Base-by-base conservation (phyloP, 768 basidiomycete species). In the Suillus brevipes region DNA sequence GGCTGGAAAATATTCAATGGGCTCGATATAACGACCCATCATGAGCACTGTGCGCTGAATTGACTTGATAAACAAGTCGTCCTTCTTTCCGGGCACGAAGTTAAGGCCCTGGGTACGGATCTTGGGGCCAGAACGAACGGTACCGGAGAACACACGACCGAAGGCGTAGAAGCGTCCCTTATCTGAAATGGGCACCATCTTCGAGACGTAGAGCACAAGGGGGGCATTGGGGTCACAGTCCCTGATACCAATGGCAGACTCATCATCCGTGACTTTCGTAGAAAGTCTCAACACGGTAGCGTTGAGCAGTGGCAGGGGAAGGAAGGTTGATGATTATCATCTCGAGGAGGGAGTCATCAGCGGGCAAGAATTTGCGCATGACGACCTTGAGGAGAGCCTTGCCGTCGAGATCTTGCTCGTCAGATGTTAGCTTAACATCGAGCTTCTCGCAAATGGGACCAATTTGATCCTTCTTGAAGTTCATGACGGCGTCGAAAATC, bases 121-220 rank as follows among this genome's bases (percentile, higher is more conserved):
- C 83, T 99, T 99, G 75, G 97, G 97, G 63, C 97, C 97, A 64
- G 97, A 88, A 71, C 87, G 89, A 75, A 99, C 95, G 67, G 95
- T 99, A 75, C 97, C 97, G 68, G 97, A 93, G 87, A 99, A 99
- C 83, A 99, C 90, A 87, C 97, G 97, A 80, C 97, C 97, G 80
- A 99, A 99, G 67, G 97, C 97, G 81, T 99, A 99, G 92, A 99
- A 99, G 66, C 97, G 95, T 74, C 97, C 97, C 83, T 99, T 99
- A 81, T 99, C 97, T 71, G 97, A 97, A 49, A 97, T 98, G 68
- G 97, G 97, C 73, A 99, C 97, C 97, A 99, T 99, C 89, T 99
- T 99, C 71, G 97, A 99, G 82, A 99, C 85, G 81, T 99, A 99
- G 68, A 97, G 87, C 75, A 99, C 95, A 67, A 99, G 91, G 69